These are phyloP conservation scores for Fusarium algeriense DNA, from an alignment of 2,329 filamentous ascomycete species.

Conservation along the genomic window DNA sequence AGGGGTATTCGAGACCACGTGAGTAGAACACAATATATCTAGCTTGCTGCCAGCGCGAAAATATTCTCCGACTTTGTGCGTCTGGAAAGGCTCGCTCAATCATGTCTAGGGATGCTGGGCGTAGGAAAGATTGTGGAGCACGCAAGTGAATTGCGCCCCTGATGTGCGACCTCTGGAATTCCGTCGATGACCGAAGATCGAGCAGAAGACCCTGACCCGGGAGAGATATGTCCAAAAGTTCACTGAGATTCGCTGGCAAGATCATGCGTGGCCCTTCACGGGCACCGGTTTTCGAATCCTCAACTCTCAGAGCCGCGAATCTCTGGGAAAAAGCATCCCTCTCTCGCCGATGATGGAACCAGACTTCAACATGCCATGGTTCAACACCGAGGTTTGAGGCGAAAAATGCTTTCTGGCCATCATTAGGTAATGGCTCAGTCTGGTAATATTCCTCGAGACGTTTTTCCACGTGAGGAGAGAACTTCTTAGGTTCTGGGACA, in stretches of 20 bases:
- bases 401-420: conserved; percentile 64
- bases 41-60: conserved; percentile 61
- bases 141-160: conserved; percentile 65
- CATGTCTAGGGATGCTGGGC: conserved; percentile 62
- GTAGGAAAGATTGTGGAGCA: conserved; percentile 62
- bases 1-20: conserved; percentile 61
- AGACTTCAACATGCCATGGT: conserved; percentile 63
- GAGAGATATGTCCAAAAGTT: conserved; percentile 63
- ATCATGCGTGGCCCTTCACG: conserved; percentile 60
- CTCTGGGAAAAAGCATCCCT: conserved; percentile 60
- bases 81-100: conserved; percentile 64
- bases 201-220: conserved; percentile 61
- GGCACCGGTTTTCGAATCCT: conserved; percentile 50
- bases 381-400: conserved; percentile 68
- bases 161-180: conserved; percentile 65
- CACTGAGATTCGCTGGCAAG: conserved; percentile 63
- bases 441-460: conserved; percentile 67
- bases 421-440: conserved; percentile 60
- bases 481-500: conserved; percentile 58
- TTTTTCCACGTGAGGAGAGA: conserved; percentile 62
- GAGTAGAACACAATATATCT: conserved; percentile 67
- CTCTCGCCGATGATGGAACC: conserved; percentile 67
- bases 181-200: conserved; percentile 61
- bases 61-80: conserved; percentile 60
- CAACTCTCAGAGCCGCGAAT: conserved; percentile 59